Conservation (phyloP, 306 rosid species). For the Vigna nakashimae region DNA sequence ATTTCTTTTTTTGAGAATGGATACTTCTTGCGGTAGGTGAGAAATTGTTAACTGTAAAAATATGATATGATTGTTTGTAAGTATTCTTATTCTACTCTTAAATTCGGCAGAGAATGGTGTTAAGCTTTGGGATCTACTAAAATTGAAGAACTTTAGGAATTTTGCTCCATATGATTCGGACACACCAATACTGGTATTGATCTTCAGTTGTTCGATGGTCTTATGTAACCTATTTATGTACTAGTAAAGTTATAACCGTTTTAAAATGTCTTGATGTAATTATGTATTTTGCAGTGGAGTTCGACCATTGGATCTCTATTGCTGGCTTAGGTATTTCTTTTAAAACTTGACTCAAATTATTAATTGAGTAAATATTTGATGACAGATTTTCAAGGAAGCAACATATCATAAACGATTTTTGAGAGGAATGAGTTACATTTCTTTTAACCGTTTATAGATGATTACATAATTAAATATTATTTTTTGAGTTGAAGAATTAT, state of each 20-base stretch:
- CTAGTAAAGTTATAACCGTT: conserved; percentile 1
- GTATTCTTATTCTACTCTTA: conserved; percentile 40
- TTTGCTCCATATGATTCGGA: conserved; percentile 85
- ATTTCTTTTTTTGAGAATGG: conserved; percentile 97
- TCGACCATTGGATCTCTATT: conserved; percentile 84
- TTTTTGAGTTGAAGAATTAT: too few relatives aligned
- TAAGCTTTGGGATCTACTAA: conserved; percentile 96
- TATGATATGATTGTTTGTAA: conserved; percentile 1
- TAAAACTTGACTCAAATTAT: too few relatives aligned
- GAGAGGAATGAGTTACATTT: too few relatives aligned
- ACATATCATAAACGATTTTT: too few relatives aligned
- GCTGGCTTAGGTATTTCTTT: conserved; percentile 57
- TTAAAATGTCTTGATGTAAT: background rate
- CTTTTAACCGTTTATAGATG: too few relatives aligned
- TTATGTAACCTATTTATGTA: background rate
- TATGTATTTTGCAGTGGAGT: conserved; percentile 77
- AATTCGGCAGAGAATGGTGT: conserved; percentile 89
- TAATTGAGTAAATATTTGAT: too few relatives aligned
- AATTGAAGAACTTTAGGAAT: conserved; percentile 85
- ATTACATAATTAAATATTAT: too few relatives aligned
- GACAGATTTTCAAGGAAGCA: rapidly evolving
- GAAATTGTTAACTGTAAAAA: conserved; percentile 5
- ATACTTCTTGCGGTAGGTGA: conserved; percentile 92
- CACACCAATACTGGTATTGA: conserved; percentile 78
- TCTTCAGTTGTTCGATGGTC: conserved; percentile 3